These are phyloP conservation scores for Paramecium primaurelia DNA, from an alignment of 73 alveolate genomes.

Conservation along the genomic window DNA sequence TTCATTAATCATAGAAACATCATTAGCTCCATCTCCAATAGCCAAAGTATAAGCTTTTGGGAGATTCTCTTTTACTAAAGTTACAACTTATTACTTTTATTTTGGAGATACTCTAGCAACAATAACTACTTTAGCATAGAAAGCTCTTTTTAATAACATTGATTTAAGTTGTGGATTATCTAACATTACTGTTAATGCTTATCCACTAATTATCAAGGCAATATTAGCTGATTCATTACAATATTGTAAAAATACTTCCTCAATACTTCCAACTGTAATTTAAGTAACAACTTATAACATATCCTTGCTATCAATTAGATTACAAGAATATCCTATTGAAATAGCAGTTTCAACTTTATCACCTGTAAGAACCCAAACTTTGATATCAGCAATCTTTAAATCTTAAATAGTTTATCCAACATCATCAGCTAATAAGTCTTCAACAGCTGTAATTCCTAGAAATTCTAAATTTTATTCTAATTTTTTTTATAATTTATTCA, in stretches of 20 bases:
- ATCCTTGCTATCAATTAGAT: slow-evolving; percentile 67
- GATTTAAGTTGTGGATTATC: slow-evolving; percentile 54
- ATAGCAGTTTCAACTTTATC: slow-evolving; percentile 96
- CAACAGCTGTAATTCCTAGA: slow-evolving; percentile 93
- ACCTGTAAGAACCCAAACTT: slow-evolving; percentile 96
- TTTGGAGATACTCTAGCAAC: slow-evolving; percentile 66
- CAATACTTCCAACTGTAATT: slow-evolving; percentile 1
- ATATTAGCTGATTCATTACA: slow-evolving; percentile 44
- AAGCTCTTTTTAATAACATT: slow-evolving; percentile 3
- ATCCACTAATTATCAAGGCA: slow-evolving; percentile 25
- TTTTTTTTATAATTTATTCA: slow-evolving; percentile 75
- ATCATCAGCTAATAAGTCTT: slow-evolving; percentile 87
- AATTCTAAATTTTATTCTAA: slow-evolving; percentile 82
- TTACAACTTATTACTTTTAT: slow-evolving; percentile 64
- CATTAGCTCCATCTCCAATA: slow-evolving; percentile 99
- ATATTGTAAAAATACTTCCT: slow-evolving; percentile 23
- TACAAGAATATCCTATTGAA: slow-evolving; percentile 87
- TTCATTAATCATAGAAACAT: slow-evolving; percentile 89
- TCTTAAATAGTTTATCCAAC: slow-evolving; percentile 82
- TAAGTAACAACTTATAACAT: slow-evolving; percentile 67
- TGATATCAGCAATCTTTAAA: slow-evolving; percentile 81
- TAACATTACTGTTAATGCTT: slow-evolving; percentile 64
- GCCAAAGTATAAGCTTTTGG: slow-evolving; percentile 70
- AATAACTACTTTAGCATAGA: slow-evolving; percentile 47
- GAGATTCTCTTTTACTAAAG: slow-evolving; percentile 45